A percentile compares a stretch with the other conserved stretches of the same genome.
Evolutionary conservation across 495 filamentous ascomycete species (phyloP).

Genomic region (Penicillium longicatenatum): DNA sequence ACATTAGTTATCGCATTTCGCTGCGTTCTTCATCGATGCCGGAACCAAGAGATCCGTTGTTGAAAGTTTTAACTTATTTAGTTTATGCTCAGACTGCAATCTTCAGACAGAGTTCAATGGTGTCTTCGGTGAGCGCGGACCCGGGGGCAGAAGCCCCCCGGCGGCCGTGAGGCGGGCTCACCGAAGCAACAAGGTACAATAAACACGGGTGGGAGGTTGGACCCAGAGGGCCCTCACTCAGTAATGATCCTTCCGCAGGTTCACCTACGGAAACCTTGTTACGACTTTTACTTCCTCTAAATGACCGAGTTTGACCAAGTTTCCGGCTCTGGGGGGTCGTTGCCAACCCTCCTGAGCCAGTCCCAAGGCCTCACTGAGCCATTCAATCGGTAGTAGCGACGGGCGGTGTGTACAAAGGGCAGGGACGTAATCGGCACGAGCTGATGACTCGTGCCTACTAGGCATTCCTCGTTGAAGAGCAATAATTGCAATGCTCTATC

Average conservation of each 20-base stretch:
- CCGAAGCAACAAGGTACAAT: constrained; percentile 46
- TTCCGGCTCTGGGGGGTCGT: constrained; percentile 65
- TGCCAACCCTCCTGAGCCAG: constrained; percentile 65
- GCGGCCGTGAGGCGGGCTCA: constrained; percentile 25
- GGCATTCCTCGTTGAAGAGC: constrained; percentile 77
- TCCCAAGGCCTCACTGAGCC: constrained; percentile 72
- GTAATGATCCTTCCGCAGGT: constrained; percentile 72
- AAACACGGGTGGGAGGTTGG: constrained; percentile 32
- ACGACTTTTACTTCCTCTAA: constrained; percentile 76
- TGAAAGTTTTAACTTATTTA: constrained; percentile 60
- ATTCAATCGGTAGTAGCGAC: constrained; percentile 78
- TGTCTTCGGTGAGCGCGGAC: constrained; percentile 37
- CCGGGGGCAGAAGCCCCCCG: constrained; percentile 23
- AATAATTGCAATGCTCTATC: constrained; percentile 82
- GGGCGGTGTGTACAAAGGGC: constrained; percentile 60
- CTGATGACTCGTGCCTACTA: constrained; percentile 52
- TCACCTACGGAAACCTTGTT: constrained; percentile 77
- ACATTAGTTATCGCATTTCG: constrained; percentile 75
- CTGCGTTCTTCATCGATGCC: constrained; percentile 73
- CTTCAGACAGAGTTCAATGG: constrained; percentile 29
- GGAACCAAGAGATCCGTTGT: constrained; percentile 71
- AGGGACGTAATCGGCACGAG: constrained; percentile 73
- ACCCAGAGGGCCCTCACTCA: constrained; percentile 35
- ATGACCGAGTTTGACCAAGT: constrained; percentile 73
- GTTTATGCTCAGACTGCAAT: constrained; percentile 37